Evolutionary conservation across 257 asterid genomes (phyloP).

Genomic region (Solanum chaucha): DNA sequence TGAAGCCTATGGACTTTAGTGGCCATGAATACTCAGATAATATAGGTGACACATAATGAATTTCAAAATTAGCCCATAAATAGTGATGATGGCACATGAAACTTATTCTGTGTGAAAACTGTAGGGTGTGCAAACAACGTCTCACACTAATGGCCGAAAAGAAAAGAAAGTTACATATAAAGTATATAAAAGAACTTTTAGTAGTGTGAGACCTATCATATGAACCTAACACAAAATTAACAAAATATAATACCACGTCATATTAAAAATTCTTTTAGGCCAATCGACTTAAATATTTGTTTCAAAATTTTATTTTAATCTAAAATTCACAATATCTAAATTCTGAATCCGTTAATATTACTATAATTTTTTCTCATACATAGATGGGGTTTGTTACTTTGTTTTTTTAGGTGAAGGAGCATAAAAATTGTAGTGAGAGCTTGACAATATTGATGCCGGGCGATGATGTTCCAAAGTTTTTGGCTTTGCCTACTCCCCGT

Average conservation of each 20-base stretch:
- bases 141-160: accelerated
- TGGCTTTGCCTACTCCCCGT: constrained; percentile 9
- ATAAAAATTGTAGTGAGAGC: neutral
- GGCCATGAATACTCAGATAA: neutral
- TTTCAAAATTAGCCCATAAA: neutral
- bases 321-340: neutral
- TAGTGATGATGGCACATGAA: neutral
- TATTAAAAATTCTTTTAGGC: accelerated
- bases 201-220: neutral
- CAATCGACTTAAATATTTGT: neutral
- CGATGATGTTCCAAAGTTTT: constrained; percentile 7
- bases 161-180: neutral
- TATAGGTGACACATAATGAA: neutral
- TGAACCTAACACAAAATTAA: neutral
- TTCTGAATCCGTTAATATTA: neutral
- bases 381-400: neutral
- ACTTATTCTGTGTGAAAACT: neutral
- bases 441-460: constrained; percentile 16
- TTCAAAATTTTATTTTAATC: neutral
- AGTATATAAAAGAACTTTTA: too few relatives aligned
- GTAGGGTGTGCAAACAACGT: accelerated
- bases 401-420: neutral
- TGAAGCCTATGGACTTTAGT: neutral
- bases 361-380: neutral
- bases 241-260: neutral